Conservation (phyloP, 495 filamentous ascomycete species). For the Penicillium diatomitis region DNA sequence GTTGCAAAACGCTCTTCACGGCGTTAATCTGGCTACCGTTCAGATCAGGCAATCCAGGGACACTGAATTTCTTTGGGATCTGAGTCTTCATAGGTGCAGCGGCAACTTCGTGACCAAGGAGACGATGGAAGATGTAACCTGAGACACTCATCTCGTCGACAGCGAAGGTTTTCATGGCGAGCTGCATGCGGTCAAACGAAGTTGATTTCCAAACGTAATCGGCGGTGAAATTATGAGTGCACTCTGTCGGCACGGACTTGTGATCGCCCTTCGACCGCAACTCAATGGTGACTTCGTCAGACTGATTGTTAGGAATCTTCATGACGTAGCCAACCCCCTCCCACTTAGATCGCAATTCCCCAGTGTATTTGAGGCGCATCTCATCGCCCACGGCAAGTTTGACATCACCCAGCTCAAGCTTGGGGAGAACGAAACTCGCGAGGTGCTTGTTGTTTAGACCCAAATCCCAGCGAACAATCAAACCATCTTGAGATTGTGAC, state of each 20-base stretch:
- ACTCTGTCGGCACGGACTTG: conserved; percentile 93
- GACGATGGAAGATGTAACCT: conserved; percentile 96
- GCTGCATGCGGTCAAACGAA: conserved; percentile 98
- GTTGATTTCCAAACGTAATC: conserved; percentile 99
- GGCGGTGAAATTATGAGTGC: conserved; percentile 94
- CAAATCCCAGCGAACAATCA: conserved; percentile 91
- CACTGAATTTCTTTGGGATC: conserved; percentile 93
- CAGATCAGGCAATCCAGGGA: conserved; percentile 88
- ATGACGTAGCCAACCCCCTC: conserved; percentile 98
- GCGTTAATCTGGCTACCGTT: conserved; percentile 95
- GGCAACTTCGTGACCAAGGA: conserved; percentile 92
- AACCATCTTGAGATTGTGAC: conserved; percentile 88
- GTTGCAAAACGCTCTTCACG: conserved; percentile 90
- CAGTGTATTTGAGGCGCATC: conserved; percentile 94
- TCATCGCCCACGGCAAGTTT: conserved; percentile 98
- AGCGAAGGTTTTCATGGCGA: conserved; percentile 98
- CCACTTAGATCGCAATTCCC: conserved; percentile 89
- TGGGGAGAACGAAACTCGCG: conserved; percentile 91
- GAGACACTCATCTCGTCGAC: conserved; percentile 98
- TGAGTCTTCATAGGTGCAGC: conserved; percentile 94
- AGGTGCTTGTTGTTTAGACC: conserved; percentile 97
- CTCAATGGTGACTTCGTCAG: conserved; percentile 95
- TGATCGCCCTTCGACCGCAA: conserved; percentile 82
- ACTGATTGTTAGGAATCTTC: conserved; percentile 99
- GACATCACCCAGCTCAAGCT: conserved; percentile 95